These are phyloP conservation scores for Monilinia laxa DNA, from an alignment of 2,329 filamentous ascomycete genomes.

Conservation along the genomic window DNA sequence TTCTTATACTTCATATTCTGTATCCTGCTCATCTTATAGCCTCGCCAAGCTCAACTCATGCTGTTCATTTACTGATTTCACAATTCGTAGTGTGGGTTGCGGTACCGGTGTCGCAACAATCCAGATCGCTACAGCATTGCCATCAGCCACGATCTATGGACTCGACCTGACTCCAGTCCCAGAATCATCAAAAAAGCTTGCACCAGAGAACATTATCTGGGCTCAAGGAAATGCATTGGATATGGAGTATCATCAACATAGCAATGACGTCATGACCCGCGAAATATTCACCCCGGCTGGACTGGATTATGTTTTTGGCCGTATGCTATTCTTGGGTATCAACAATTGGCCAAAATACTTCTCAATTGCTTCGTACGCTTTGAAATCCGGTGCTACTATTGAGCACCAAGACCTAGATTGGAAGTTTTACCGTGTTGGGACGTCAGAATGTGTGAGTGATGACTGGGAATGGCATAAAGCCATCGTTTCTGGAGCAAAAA, in stretches of 20 bases:
- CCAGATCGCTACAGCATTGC: slow-evolving; percentile 16
- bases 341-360: slow-evolving; percentile 18
- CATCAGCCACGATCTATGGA: slow-evolving; percentile 17
- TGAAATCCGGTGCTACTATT: slow-evolving; percentile 17
- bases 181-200: background rate
- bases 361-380: slow-evolving; percentile 3
- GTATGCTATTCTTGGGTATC: slow-evolving; percentile 22
- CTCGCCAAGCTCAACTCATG: background rate
- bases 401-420: slow-evolving; percentile 24
- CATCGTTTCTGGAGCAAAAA: slow-evolving; percentile 2
- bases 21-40: background rate
- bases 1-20: background rate
- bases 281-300: slow-evolving; percentile 10
- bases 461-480: slow-evolving; percentile 18
- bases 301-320: slow-evolving; percentile 18
- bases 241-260: background rate
- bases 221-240: slow-evolving; percentile 18
- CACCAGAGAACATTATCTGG: slow-evolving; percentile 16
- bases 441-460: slow-evolving; percentile 9
- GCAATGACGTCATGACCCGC: background rate
- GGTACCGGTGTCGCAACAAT: slow-evolving; percentile 19
- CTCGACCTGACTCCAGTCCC: slow-evolving; percentile 16
- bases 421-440: slow-evolving; percentile 21
- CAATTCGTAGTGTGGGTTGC: slow-evolving; percentile 3
- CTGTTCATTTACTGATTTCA: background rate